Base-by-base conservation (phyloP, 441 rosid genomes). In the Gossypium laxum region DNA sequence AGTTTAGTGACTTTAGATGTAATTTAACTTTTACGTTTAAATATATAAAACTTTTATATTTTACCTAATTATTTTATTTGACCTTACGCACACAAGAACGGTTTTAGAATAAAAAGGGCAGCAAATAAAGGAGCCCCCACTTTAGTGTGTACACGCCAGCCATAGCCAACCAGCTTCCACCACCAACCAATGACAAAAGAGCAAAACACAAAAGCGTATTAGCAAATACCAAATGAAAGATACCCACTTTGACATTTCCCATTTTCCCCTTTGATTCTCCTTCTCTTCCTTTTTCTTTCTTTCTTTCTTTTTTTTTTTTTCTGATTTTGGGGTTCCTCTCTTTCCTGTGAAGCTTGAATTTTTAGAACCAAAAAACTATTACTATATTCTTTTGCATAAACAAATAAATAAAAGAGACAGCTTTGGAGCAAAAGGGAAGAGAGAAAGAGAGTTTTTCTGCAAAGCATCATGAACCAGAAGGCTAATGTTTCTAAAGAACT, bases 401-500 rank as follows among this genome's bases (percentile, higher is more conserved):
- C 5, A 58, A 30, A 17, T 5, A n/a, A 19, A 56, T 43, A 28
- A 4, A 12, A 69, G 28, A 52, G 8, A 56, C 5, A 62, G 21
- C 24, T 30, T 71, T 17, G 22, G 11, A 51, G 22, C 24, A 51
- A 17, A 51, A 30, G 34, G 56, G 7, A 2, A 43, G 48, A 17
- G 56, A 51, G 56, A 67, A 21, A 58, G 10, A 51, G 8, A 70
- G 28, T 10, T 30, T 71, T 72, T 12, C 4, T 19, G 60, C 72
- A 14, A 11, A 21, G 65, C 30, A 72, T 58, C 77, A 88, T 88
- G 93, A 86, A 88, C 80, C 77, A 72, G 83, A 88, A 88, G 81
- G 90, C 89, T 57, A 64, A 66, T 62, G 89, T 88, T 78, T 86
- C 93, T 55, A 85, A 85, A 75, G 87, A 84, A 75, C 89, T 85